Evolutionary conservation across 75 land plant species (phyloP), one percentile per base, ranked within the genome.

Genomic region (Ceratopteris richardii): DNA sequence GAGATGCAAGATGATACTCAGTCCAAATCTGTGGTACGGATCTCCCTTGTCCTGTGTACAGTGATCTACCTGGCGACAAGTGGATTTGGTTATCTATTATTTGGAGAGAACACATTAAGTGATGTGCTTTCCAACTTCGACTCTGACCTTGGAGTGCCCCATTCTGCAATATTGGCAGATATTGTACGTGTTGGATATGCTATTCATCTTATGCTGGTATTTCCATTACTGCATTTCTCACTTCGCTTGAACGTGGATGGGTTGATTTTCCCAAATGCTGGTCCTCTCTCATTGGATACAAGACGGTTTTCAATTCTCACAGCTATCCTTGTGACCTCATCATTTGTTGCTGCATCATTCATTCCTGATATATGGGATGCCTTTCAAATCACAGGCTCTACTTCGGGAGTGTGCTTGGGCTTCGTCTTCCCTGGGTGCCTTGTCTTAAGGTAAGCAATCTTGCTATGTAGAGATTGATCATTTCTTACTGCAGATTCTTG

Each of bases 301-400:
- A 12, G 42, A 51, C 72, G 96, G 26, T 93, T 93, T 65, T 33
- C 62, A 13, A 55, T 74, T 44, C 28, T 81, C 51, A 85, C 78
- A 4, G 48, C 54, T 16, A 71, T 57, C 14, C 71, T 93, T 43
- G 56, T 89, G 1, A 60, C 37, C 28, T 0, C 77, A 21, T 61
- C 74, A 48, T 83, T 85, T 68, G 5, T 80, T 43, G 96, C 84
- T 39, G 97, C 90, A 39, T 74, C 74, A 54, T 71, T 80, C 60
- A 73, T 93, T 12, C 98, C 98, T n/a, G 90, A 81, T 74, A 93
- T 93, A 46, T 93, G 96, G 96, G 83, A 63, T 44, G 98, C 84
- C 19, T 93, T 93, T 69, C 96, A 89, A 67, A 77, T 93, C 62
- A 89, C 85, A 23, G 98, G 96, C 18, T 84, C 98, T 0, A 89